These are phyloP conservation scores for Solanum lignicaule DNA, from an alignment of 257 asterid species.

Conservation along the genomic window DNA sequence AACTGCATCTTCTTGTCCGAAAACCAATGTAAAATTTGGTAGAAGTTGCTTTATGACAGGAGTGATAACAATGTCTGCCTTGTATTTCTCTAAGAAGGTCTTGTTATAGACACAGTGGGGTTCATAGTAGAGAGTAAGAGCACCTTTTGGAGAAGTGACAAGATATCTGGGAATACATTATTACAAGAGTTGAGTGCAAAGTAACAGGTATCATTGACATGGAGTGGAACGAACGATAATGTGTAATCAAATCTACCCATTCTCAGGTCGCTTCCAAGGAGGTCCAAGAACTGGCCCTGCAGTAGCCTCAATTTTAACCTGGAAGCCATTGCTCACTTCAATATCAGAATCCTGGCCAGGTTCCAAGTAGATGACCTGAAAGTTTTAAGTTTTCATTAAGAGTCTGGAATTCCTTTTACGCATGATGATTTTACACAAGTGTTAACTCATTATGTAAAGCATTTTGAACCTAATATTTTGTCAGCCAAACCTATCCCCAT, in stretches of 20 bases:
- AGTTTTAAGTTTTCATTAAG: too few species aligned
- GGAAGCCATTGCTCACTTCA: conserved; percentile 29
- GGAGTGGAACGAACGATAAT: not conserved
- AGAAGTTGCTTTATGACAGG: conserved; percentile 83
- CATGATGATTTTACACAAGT: not conserved
- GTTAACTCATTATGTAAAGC: not conserved
- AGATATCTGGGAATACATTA: conserved; percentile 13
- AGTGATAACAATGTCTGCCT: conserved; percentile 68
- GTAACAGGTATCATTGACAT: not conserved
- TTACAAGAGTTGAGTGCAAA: too few species aligned
- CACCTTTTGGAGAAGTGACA: conserved; percentile 49
- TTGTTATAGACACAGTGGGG: conserved; percentile 81
- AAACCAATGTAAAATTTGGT: conserved; percentile 66
- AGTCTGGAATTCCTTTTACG: too few species aligned
- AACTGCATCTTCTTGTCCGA: conserved; percentile 13
- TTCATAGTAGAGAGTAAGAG: conserved; percentile 58
- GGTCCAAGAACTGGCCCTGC: conserved; percentile 95
- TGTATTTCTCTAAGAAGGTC: conserved; percentile 34
- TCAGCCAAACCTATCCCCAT: not conserved
- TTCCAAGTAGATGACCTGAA: conserved; percentile 72
- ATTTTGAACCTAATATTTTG: not conserved
- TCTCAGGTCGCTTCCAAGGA: conserved; percentile 98
- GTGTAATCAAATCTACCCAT: conserved; percentile 36
- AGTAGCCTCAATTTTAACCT: conserved; percentile 59
- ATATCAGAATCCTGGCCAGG: conserved; percentile 55